Percentiles rank a stretch among this genome's conserved stretches.
Conservation (phyloP, 352 stramenopile species). For the Pythium phragmitis region DNA sequence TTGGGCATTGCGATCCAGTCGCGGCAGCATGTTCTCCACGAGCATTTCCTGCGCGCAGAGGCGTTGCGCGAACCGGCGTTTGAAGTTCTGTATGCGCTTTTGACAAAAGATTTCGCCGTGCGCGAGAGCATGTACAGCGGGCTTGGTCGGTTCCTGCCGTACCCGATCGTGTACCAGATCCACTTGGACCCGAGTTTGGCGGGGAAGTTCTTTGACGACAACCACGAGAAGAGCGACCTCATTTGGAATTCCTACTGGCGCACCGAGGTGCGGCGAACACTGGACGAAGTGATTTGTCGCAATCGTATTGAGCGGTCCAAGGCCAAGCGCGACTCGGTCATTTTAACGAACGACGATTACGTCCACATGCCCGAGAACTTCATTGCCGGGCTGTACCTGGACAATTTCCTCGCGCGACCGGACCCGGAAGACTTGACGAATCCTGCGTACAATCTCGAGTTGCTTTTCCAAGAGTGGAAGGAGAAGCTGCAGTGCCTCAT, state of each 20-base stretch:
- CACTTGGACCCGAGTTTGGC: conserved; percentile 74
- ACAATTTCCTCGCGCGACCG: conserved; percentile 66
- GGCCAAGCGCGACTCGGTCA: conserved; percentile 76
- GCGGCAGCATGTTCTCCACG: conserved; percentile 76
- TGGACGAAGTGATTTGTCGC: conserved; percentile 77
- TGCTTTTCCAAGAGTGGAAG: conserved; percentile 76
- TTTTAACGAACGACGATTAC: conserved; percentile 67
- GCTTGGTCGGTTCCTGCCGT: conserved; percentile 72
- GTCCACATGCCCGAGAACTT: conserved; percentile 67
- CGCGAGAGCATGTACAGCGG: conserved; percentile 73
- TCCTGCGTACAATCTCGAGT: conserved; percentile 72
- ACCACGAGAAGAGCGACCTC: conserved; percentile 81
- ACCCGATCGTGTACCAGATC: conserved; percentile 83
- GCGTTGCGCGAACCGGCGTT: conserved; percentile 76
- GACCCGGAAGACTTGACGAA: conserved; percentile 77
- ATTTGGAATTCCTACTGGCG: conserved; percentile 82
- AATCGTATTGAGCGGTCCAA: conserved; percentile 71
- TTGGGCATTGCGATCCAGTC: conserved; percentile 76
- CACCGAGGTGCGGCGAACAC: conserved; percentile 70
- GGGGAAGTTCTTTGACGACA: conserved; percentile 77
- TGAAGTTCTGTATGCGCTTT: conserved; percentile 72
- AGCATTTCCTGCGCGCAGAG: conserved; percentile 78
- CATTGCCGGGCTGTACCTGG: conserved; percentile 69
- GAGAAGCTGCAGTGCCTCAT: conserved; percentile 55
- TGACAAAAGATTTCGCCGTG: conserved; percentile 69